phyloP scores from a whole-genome alignment of 1,284 basidiomycete species.

The Fomitiporia mediterranea region DNA sequence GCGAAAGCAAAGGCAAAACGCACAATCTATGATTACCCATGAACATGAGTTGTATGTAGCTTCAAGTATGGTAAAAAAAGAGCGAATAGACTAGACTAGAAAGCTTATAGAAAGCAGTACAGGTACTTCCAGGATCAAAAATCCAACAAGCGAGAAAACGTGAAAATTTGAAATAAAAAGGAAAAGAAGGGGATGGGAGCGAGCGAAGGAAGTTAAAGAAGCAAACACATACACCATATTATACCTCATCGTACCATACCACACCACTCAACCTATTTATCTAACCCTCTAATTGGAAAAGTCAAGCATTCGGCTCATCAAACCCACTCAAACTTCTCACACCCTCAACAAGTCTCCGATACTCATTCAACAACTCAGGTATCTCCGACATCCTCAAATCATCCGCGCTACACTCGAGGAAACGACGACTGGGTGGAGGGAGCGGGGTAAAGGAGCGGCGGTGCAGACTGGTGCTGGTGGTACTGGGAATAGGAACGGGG shows the following conservation, averaged over 20 bases:
- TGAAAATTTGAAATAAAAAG: too few species aligned
- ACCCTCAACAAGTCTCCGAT: slow-evolving; percentile 55
- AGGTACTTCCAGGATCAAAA: too few species aligned
- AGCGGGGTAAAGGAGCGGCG: slow-evolving; percentile 1
- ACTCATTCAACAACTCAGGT: slow-evolving; percentile 68
- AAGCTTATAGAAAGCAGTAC: too few species aligned
- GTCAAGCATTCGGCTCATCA: slow-evolving; percentile 27
- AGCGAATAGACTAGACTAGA: too few species aligned
- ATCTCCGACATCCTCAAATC: slow-evolving; percentile 76
- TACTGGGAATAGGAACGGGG: slow-evolving; percentile 33
- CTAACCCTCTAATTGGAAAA: too few species aligned
- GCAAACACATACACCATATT: too few species aligned
- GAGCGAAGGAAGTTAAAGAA: not conserved
- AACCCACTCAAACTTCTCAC: slow-evolving; percentile 39
- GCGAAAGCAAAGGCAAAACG: too few species aligned
- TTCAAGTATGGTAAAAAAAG: too few species aligned
- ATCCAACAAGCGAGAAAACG: not conserved
- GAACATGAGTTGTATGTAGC: too few species aligned
- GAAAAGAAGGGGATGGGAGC: not conserved
- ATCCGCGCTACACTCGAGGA: slow-evolving; percentile 63
- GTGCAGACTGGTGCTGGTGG: slow-evolving; percentile 21
- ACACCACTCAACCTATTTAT: too few species aligned
- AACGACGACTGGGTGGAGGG: slow-evolving; percentile 58
- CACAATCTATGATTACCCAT: too few species aligned
- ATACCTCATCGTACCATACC: too few species aligned